Conservation (phyloP, 768 basidiomycete species). For the Hortiboletus campestris region DNA sequence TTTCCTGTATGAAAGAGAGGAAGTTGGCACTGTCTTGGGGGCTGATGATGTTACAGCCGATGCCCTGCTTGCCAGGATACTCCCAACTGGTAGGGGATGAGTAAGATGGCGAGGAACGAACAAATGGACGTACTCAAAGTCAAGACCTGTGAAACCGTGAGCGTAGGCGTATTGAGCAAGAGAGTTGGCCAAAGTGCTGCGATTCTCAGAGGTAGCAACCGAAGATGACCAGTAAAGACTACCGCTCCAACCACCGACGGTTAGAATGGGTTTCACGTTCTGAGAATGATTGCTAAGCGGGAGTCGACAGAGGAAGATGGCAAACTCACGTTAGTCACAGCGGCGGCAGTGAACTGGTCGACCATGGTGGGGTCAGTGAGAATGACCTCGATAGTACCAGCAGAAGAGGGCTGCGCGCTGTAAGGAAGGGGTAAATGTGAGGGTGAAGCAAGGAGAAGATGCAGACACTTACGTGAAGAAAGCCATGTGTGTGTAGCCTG, state of each 20-base stretch:
- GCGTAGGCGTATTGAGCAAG: slow-evolving; percentile 45
- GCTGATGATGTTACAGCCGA: slow-evolving; percentile 66
- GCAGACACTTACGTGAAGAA: slow-evolving; percentile 52
- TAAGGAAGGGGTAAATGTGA: not conserved
- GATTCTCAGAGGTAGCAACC: slow-evolving; percentile 52
- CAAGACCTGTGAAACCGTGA: slow-evolving; percentile 60
- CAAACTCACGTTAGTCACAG: slow-evolving; percentile 24
- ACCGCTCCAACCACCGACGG: slow-evolving; percentile 69
- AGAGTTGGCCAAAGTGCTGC: slow-evolving; percentile 56
- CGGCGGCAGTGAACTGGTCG: slow-evolving; percentile 24
- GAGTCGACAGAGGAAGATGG: too few relatives aligned
- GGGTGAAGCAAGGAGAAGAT: not conserved
- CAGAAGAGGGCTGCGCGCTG: slow-evolving; percentile 25
- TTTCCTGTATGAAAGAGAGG: slow-evolving; percentile 69
- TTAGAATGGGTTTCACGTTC: slow-evolving; percentile 56
- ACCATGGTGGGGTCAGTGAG: slow-evolving; percentile 2
- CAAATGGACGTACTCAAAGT: slow-evolving; percentile 55
- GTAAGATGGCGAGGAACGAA: not conserved
- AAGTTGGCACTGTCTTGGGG: slow-evolving; percentile 74
- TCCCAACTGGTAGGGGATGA: slow-evolving; percentile 64
- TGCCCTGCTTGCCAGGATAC: slow-evolving; percentile 69
- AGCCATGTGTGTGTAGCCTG: slow-evolving; percentile 61
- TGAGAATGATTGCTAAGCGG: slow-evolving; percentile 19
- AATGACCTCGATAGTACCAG: slow-evolving; percentile 12
- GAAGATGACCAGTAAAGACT: slow-evolving; percentile 59